These are phyloP conservation scores for Fraxinus excelsior DNA, from an alignment of 257 asterid genomes.

Conservation along the genomic window DNA sequence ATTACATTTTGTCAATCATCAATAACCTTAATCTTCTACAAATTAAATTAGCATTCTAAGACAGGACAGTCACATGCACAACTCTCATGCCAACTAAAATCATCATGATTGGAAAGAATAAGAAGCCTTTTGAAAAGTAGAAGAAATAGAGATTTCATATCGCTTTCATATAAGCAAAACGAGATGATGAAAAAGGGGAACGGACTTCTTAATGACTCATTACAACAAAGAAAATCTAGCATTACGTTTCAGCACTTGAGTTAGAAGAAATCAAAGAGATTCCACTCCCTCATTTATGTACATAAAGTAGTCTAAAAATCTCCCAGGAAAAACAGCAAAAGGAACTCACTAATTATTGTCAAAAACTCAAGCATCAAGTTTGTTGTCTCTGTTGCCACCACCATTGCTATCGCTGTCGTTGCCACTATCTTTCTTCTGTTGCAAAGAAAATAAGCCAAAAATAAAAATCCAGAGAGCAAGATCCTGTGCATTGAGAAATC, in stretches of 20 bases:
- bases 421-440: conserved; percentile 49
- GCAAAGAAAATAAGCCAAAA: conserved; percentile 73
- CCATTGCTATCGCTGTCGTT: not conserved
- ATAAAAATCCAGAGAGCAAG: not conserved
- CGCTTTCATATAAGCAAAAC: conserved; percentile 37
- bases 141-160: conserved; percentile 45
- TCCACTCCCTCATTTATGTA: conserved; percentile 32
- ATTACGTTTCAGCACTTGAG: conserved; percentile 30
- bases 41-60: not conserved
- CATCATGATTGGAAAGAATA: conserved; percentile 30
- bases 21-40: not conserved
- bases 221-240: conserved; percentile 26
- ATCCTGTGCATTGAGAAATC: too few relatives aligned
- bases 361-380: conserved; percentile 25
- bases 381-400: conserved; percentile 42
- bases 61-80: conserved; percentile 24
- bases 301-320: conserved; percentile 24
- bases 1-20: conserved; percentile 13
- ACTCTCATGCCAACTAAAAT: conserved; percentile 25
- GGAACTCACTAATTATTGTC: conserved; percentile 12
- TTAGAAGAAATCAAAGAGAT: conserved; percentile 22
- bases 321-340: conserved; percentile 12
- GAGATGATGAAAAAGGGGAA: conserved; percentile 23
- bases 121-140: conserved; percentile 40
- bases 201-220: too few relatives aligned